phyloP scores from a whole-genome alignment of 352 stramenopile species.

The Pythium folliculosum region DNA sequence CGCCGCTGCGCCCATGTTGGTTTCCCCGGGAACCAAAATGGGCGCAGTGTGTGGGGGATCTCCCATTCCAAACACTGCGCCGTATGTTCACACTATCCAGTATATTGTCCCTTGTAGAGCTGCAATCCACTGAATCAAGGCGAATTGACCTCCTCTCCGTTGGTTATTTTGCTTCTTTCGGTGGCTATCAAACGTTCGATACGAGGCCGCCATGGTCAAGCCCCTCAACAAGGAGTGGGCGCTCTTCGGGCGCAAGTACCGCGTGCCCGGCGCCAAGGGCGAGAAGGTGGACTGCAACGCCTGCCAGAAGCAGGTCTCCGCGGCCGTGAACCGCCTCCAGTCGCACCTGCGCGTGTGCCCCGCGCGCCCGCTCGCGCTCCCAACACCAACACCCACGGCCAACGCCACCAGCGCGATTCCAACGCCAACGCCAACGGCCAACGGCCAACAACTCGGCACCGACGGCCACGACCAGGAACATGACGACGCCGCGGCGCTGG shows the following conservation, averaged over 20 bases:
- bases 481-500: neutral
- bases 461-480: neutral
- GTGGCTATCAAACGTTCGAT: slow-evolving; percentile 16
- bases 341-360: slow-evolving; percentile 64
- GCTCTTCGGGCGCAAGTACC: slow-evolving; percentile 64
- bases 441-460: neutral
- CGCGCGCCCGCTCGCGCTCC: slow-evolving; percentile 41
- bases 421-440: neutral
- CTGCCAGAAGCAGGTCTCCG: slow-evolving; percentile 60
- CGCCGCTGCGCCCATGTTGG: no score
- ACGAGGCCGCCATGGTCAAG: slow-evolving; percentile 42
- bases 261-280: slow-evolving; percentile 49
- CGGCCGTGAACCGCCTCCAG: slow-evolving; percentile 61
- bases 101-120: no score
- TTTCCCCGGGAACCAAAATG: no score
- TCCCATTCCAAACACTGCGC: no score
- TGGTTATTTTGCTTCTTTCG: slow-evolving; percentile 24
- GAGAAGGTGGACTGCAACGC: slow-evolving; percentile 71
- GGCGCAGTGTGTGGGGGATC: no score
- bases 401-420: neutral
- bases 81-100: no score
- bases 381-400: slow-evolving; percentile 4
- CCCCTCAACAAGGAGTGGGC: slow-evolving; percentile 69
- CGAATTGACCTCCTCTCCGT: neutral
- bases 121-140: no score